Conservation (phyloP, 2,329 filamentous ascomycete species). For the Aureobasidium sp. region DNA sequence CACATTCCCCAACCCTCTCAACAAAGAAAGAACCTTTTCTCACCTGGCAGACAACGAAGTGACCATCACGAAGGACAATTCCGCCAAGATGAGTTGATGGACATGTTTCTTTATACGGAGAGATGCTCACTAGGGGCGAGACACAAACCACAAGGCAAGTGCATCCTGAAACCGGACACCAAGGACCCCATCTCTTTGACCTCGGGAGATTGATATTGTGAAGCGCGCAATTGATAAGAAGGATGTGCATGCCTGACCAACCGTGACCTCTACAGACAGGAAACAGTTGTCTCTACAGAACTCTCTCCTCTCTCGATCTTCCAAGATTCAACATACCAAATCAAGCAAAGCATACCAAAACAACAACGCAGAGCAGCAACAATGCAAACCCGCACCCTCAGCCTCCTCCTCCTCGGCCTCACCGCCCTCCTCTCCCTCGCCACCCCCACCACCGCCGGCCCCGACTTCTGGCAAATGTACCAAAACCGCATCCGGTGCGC, state of each 20-base stretch:
- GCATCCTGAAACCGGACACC: not conserved
- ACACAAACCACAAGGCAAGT: not conserved
- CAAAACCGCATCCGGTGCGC: not conserved
- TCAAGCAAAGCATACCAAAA: not conserved
- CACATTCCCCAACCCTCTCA: not conserved
- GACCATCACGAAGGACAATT: not conserved
- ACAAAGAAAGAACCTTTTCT: not conserved
- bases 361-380: not conserved
- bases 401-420: not conserved
- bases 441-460: not conserved
- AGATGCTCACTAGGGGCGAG: not conserved
- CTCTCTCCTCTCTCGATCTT: not conserved
- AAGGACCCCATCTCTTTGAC: not conserved
- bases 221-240: not conserved
- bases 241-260: not conserved
- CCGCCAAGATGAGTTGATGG: not conserved
- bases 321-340: not conserved
- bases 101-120: not conserved
- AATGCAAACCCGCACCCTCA: not conserved
- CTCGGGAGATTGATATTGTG: not conserved
- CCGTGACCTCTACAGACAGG: not conserved
- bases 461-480: not conserved
- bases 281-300: not conserved
- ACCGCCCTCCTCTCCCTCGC: not conserved
- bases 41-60: not conserved